These are phyloP conservation scores for Hordeum pubiflorum DNA, from an alignment of 202 grass and related monocot species.

Conservation along the genomic window DNA sequence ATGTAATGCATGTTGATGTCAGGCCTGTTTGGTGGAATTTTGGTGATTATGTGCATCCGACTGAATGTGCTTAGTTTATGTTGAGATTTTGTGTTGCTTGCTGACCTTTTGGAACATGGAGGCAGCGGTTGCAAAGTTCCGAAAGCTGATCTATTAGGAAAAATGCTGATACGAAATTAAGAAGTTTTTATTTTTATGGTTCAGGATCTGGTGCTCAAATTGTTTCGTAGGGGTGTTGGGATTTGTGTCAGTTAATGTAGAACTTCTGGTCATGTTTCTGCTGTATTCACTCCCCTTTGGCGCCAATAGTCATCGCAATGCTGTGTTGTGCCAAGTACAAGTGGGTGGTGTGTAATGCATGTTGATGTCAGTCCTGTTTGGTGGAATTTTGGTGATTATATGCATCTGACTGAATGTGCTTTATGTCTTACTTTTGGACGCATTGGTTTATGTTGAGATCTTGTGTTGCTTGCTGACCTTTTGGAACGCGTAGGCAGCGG, in stretches of 20 bases:
- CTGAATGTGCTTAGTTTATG: background rate
- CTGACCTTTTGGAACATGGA: background rate
- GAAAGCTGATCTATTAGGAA: background rate
- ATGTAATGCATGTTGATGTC: background rate
- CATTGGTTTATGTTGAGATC: slow-evolving; percentile 2
- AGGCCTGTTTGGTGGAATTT: background rate
- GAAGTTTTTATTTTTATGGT: background rate
- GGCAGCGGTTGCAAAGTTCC: background rate
- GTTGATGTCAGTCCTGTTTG: background rate
- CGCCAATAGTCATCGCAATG: background rate
- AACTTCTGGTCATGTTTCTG: background rate
- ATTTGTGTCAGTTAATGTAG: background rate
- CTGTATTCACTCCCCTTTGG: background rate
- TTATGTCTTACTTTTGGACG: background rate
- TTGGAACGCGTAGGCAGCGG: background rate
- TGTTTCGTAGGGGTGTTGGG: background rate
- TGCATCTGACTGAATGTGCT: background rate
- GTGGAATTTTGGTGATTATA: background rate
- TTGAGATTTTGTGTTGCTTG: background rate
- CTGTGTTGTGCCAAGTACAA: background rate
- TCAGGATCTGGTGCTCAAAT: background rate
- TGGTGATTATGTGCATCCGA: background rate
- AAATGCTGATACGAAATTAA: background rate
- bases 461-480: background rate
- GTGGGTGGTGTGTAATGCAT: background rate